phyloP scores from a whole-genome alignment of 805 yeast species.

The Candida ipomoeae region DNA sequence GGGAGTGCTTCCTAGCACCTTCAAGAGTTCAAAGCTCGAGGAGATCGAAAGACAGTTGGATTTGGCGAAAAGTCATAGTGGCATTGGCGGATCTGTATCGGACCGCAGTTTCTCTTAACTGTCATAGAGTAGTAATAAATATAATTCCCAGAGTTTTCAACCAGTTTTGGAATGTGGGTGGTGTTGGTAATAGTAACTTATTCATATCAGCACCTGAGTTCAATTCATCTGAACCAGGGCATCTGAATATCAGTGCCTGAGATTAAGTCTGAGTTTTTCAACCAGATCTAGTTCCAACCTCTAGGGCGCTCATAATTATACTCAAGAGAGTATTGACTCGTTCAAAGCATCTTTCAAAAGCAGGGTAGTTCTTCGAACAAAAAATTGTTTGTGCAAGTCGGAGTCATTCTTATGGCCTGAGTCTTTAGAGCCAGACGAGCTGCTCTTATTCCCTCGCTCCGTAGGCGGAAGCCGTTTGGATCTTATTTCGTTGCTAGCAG shows the following conservation, averaged over 20 bases:
- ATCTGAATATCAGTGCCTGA: background rate
- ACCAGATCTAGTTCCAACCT: background rate
- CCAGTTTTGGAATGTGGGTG: background rate
- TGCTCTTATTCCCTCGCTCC: constrained; percentile 28
- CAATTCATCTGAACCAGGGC: background rate
- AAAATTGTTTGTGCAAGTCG: constrained; percentile 27
- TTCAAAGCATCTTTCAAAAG: constrained; percentile 13
- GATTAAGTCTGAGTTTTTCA: background rate
- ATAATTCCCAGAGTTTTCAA: background rate
- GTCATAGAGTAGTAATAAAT: background rate
- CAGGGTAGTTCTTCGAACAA: constrained; percentile 36
- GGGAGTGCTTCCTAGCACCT: constrained; percentile 14
- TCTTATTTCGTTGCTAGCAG: constrained; percentile 25
- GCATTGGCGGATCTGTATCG: constrained; percentile 6
- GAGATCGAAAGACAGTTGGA: constrained; percentile 25
- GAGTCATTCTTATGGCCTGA: constrained; percentile 31
- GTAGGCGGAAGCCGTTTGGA: constrained; percentile 31
- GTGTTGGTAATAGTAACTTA: too few species aligned
- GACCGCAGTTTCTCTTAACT: constrained; percentile 4
- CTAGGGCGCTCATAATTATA: background rate
- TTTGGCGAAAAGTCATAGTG: constrained; percentile 15
- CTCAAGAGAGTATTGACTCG: constrained; percentile 12
- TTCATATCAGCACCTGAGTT: background rate
- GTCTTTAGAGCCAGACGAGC: constrained; percentile 41
- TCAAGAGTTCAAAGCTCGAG: constrained; percentile 26